Percentiles rank a stretch among this genome's conserved stretches.
These are phyloP conservation scores for Phytopythium vexans DNA, from an alignment of 352 stramenopile species.

Conservation along the genomic window DNA sequence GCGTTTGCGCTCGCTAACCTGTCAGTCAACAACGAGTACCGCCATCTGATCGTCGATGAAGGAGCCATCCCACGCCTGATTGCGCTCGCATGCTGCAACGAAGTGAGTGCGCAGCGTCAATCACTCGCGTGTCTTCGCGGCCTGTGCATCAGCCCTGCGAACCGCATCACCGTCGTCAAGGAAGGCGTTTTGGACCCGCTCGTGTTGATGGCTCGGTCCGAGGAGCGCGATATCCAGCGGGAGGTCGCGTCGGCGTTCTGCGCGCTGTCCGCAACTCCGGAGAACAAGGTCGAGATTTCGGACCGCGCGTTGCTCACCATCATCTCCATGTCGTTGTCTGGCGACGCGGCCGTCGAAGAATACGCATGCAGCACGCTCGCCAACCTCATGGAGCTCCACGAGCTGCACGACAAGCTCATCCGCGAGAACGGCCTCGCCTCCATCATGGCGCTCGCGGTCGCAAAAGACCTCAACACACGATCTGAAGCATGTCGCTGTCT, in stretches of 20 bases:
- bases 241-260: slow-evolving; percentile 94
- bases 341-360: slow-evolving; percentile 89
- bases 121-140: slow-evolving; percentile 90
- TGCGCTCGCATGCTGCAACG: slow-evolving; percentile 92
- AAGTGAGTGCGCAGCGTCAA: slow-evolving; percentile 91
- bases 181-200: slow-evolving; percentile 95
- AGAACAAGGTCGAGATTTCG: slow-evolving; percentile 96
- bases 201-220: slow-evolving; percentile 92
- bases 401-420: slow-evolving; percentile 93
- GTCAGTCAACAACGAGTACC: slow-evolving; percentile 92
- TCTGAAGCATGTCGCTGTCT: slow-evolving; percentile 91
- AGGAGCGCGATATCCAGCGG: slow-evolving; percentile 89
- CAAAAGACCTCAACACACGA: slow-evolving; percentile 89
- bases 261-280: slow-evolving; percentile 91
- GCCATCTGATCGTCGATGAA: slow-evolving; percentile 90
- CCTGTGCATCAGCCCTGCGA: slow-evolving; percentile 91
- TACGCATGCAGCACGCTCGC: slow-evolving; percentile 93
- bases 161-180: slow-evolving; percentile 87
- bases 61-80: slow-evolving; percentile 93
- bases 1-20: slow-evolving; percentile 95
- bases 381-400: slow-evolving; percentile 94
- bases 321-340: slow-evolving; percentile 92
- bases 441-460: slow-evolving; percentile 89
- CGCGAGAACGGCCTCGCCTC: slow-evolving; percentile 92
- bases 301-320: slow-evolving; percentile 94